Base-by-base conservation (phyloP, 257 asterid genomes). In the Dorcoceras hygrometricum region DNA sequence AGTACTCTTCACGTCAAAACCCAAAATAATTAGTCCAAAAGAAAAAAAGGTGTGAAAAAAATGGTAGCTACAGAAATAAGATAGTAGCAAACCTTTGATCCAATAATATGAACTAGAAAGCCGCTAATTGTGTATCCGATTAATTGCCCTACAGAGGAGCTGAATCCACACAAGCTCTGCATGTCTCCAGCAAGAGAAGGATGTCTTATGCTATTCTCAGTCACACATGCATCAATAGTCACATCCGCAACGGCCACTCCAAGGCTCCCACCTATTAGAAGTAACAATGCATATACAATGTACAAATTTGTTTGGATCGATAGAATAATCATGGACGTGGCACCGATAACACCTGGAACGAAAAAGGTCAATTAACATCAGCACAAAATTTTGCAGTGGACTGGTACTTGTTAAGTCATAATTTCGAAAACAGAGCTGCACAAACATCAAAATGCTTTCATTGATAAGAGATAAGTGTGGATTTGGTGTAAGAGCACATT, bases 171-270 rank as follows among this genome's bases (percentile, higher is more conserved):
- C 78, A 91, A 85, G 78, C 92, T 91, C 81, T 89, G 98, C 96
- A 91, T 85, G 75, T 91, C 98, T 57, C 95, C 89, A 32, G 96
- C 96, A 73, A 91, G 94, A 64, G 90, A 78, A 71, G 98, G 96
- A 75, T 77, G 95, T 64, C 78, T 58, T 62, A 89, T 90, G 39
- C 96, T 91, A 75, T 89, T 91, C 69, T 91, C 95, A 5, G 95
- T 93, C 66, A 89, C 98, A 71, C 98, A 91, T 18, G 98, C 98
- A 81, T 89, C 95, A 36, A 91, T 81, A 53, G 98, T 91, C 70
- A 91, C 98, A 59, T 89, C 98, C 26, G 95, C 96, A 62, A 89
- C 66, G 56, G 98, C 98, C 62, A 90, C 96, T 55, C 91, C 95
- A 57, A 88, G 86, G 80, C 98, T 91, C 59, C 91, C 96, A 57